Evolutionary conservation across 2,329 filamentous ascomycete species (phyloP).

Genomic region (Cladophialophora immunda): DNA sequence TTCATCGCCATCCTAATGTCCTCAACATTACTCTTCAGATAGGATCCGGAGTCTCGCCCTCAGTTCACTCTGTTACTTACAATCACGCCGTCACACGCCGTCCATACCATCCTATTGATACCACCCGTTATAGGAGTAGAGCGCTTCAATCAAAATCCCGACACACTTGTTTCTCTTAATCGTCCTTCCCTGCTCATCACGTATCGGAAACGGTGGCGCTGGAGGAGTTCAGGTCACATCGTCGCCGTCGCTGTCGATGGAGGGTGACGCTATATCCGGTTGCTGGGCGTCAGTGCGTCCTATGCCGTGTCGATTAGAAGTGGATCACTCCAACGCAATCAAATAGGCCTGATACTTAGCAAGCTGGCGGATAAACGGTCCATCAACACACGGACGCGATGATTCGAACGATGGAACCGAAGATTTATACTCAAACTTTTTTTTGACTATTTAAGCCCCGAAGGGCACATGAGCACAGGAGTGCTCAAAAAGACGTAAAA

Average conservation of each 20-base stretch:
- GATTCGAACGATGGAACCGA: neutral
- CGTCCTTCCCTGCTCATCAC: neutral
- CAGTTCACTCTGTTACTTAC: neutral
- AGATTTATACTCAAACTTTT: neutral
- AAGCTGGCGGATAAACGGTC: neutral
- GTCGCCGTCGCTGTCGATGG: neutral
- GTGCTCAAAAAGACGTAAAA: slow-evolving; percentile 8
- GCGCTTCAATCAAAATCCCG: neutral
- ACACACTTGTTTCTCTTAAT: neutral
- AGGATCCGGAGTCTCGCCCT: neutral
- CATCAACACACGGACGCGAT: neutral
- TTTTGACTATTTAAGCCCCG: neutral
- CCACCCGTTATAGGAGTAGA: neutral
- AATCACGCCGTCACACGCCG: neutral
- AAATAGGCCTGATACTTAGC: neutral
- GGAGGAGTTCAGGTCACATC: neutral
- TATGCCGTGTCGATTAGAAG: neutral
- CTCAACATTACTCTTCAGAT: neutral
- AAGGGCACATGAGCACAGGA: slow-evolving; percentile 1
- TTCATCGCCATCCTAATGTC: neutral
- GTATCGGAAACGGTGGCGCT: neutral
- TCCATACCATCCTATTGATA: neutral
- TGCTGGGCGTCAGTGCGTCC: neutral
- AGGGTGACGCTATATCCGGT: neutral
- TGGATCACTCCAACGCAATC: neutral